Evolutionary conservation across 2,329 filamentous ascomycete species (phyloP), one percentile per base, ranked within the genome.

Genomic region (Chrysoporthe puriensis): DNA sequence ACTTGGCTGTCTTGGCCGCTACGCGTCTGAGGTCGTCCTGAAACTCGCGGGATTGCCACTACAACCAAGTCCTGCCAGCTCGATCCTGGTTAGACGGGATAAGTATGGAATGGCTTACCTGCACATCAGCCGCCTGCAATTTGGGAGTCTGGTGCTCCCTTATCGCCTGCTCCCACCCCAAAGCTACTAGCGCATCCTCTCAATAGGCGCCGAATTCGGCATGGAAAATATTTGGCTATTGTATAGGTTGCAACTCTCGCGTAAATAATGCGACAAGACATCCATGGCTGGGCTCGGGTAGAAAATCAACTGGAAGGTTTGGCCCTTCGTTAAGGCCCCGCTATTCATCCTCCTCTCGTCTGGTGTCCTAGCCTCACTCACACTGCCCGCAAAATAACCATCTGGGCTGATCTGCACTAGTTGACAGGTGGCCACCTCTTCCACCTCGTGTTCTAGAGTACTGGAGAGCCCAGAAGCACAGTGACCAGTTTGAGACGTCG

Each of bases 251-350:
- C 67, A 69, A 6, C 54, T 66, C 60, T 63, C 34, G 26, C 66
- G 63, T 14, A 63, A 21, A 26, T 69, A 66, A 2, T 63, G 36
- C 11, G 54, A 48, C 50, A 69, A 43, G 5, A 63, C 50, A 18
- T 63, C 60, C 67, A 69, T 69, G n/a, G 59, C 67, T n/a, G 63
- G 67, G 14, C 63, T 66, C 8, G 67, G 64, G 54, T 63, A 69
- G 32, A 69, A 66, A 2, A 63, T 69, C 63, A 69, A 34, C 26
- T 69, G 63, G 60, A 69, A 69, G 3, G 62, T 56, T 16, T 65
- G 61, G 16, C 67, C 63, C 21, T 61, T 56, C 44, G 54, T 66
- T 9, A 4, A 3, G 2, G n/a, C 8, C 8, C n/a, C 11, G 48
- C n/a, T 6, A 21, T 9, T 50, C 5, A 21, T 50, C n/a, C 7